Conservation (phyloP, 139 green algal species). For the Bryopsis sp. region DNA sequence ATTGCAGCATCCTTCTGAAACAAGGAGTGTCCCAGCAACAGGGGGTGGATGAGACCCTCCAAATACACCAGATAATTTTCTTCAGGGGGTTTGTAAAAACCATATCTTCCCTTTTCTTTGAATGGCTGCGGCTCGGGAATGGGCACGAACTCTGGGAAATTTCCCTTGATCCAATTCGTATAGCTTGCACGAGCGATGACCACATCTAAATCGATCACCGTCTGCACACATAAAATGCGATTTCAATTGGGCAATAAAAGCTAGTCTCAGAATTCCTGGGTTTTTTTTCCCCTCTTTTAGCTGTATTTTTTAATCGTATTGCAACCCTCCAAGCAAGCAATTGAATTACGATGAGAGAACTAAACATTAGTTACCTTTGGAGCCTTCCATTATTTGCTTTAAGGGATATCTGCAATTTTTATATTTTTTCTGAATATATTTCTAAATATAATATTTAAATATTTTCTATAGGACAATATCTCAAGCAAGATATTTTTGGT, state of each 20-base stretch:
- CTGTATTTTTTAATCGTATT: not conserved
- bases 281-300: too few species aligned
- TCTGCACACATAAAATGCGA: constrained; percentile 11
- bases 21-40: constrained; percentile 15
- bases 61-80: constrained; percentile 1
- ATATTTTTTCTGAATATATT: not conserved
- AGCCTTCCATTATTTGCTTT: not conserved
- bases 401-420: too few species aligned
- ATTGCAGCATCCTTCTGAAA: not conserved
- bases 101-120: not conserved
- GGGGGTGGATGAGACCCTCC: constrained; percentile 4
- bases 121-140: not conserved
- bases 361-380: not conserved
- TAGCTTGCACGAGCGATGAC: constrained; percentile 46
- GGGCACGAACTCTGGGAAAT: constrained; percentile 11
- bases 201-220: constrained; percentile 57
- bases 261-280: not conserved
- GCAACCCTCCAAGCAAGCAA: not conserved
- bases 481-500: too few species aligned
- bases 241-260: not conserved
- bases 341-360: not conserved
- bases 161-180: constrained; percentile 54
- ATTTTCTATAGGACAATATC: not conserved
- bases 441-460: not conserved
- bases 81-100: too few species aligned